phyloP scores from a whole-genome alignment of 768 basidiomycete genomes.

The Pholiota microspora region DNA sequence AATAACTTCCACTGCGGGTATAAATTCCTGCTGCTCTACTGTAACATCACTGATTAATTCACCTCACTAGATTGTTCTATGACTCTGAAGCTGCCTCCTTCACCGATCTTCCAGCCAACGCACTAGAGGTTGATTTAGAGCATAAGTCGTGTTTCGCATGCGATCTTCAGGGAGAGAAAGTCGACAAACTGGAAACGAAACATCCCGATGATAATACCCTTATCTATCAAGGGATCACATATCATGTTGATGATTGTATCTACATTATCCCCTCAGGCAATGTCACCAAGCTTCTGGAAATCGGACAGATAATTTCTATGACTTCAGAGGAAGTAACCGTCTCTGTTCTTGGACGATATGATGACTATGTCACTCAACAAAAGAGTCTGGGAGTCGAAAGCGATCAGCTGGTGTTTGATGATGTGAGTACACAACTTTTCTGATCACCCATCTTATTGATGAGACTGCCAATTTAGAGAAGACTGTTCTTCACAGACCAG shows the following conservation, averaged over 20 bases:
- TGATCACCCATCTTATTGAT: background rate
- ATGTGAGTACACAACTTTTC: slow-evolving; percentile 35
- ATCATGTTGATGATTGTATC: slow-evolving; percentile 61
- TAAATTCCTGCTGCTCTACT: background rate
- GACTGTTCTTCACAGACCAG: slow-evolving; percentile 39
- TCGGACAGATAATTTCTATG: slow-evolving; percentile 56
- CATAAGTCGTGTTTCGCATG: slow-evolving; percentile 49
- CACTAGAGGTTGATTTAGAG: slow-evolving; percentile 10
- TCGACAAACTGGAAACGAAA: slow-evolving; percentile 19
- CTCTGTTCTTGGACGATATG: slow-evolving; percentile 43
- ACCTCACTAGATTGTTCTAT: slow-evolving; percentile 43
- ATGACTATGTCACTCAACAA: slow-evolving; percentile 30
- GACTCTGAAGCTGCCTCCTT: slow-evolving; percentile 47
- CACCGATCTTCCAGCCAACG: slow-evolving; percentile 37
- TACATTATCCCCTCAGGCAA: slow-evolving; percentile 42
- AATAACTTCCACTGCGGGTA: slow-evolving; percentile 62
- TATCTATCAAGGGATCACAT: slow-evolving; percentile 38
- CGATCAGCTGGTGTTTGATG: slow-evolving; percentile 32
- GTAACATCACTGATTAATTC: background rate
- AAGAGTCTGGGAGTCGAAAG: background rate
- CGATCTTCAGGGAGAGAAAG: slow-evolving; percentile 28
- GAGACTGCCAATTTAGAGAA: slow-evolving; percentile 25
- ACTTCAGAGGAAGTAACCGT: slow-evolving; percentile 32
- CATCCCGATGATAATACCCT: slow-evolving; percentile 34
- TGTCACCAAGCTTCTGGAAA: slow-evolving; percentile 32